phyloP scores from a whole-genome alignment of 2,329 filamentous ascomycete species.

The Diaporthe humulicola region DNA sequence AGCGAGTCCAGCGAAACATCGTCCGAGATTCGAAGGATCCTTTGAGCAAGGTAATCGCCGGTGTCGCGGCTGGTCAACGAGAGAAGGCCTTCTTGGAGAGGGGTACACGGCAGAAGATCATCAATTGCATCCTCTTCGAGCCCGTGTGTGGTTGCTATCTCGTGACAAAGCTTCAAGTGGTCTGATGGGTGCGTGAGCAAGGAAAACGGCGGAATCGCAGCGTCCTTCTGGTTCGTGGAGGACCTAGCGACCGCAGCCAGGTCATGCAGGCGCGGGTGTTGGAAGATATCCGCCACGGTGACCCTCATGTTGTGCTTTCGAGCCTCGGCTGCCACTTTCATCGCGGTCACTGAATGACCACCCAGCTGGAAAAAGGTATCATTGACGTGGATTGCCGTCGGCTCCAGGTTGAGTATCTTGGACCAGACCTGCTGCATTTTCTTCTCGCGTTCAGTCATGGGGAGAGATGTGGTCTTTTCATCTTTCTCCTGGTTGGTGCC shows the following conservation, averaged over 20 bases:
- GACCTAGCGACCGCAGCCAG: constrained; percentile 34
- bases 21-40: neutral
- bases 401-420: neutral
- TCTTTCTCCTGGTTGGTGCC: neutral
- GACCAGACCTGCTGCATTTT: neutral
- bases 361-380: constrained; percentile 3
- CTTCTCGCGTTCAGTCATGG: neutral
- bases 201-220: neutral
- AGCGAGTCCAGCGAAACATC: neutral
- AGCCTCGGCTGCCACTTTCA: constrained; percentile 42
- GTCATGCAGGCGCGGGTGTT: constrained; percentile 40
- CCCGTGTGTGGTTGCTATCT: neutral
- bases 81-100: constrained; percentile 13
- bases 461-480: neutral
- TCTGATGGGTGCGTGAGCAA: neutral
- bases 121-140: neutral
- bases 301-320: constrained; percentile 40
- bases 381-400: neutral
- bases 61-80: neutral
- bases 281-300: constrained; percentile 44
- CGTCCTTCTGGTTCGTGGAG: neutral
- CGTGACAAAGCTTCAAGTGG: neutral
- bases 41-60: neutral
- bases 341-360: constrained; percentile 41
- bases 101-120: constrained; percentile 28